A percentile compares a stretch with the other conserved stretches of the same genome.
Conservation (phyloP, 495 filamentous ascomycete genomes). For the Penicillium canescens region DNA sequence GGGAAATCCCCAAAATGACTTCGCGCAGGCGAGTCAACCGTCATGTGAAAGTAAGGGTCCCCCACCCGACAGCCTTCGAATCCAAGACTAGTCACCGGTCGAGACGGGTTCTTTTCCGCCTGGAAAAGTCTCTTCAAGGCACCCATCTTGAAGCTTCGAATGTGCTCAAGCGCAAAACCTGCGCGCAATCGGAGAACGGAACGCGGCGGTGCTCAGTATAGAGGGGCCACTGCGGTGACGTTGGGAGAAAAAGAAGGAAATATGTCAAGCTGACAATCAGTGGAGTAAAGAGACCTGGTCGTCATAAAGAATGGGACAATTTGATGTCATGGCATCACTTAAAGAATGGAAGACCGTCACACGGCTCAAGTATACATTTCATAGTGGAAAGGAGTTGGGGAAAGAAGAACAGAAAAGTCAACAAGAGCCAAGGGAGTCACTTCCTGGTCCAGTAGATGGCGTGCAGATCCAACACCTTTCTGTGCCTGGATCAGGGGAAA, state of each 20-base stretch:
- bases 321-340: slow-evolving; percentile 21
- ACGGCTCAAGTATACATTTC: slow-evolving; percentile 11
- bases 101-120: slow-evolving; percentile 24
- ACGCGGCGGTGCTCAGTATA: background rate
- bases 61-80: slow-evolving; percentile 2
- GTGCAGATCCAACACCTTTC: slow-evolving; percentile 25
- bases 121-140: slow-evolving; percentile 39
- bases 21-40: slow-evolving; percentile 10
- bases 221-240: background rate
- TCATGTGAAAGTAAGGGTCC: slow-evolving; percentile 7
- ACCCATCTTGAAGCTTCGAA: slow-evolving; percentile 30
- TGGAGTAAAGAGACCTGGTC: slow-evolving; percentile 19
- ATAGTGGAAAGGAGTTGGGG: slow-evolving; percentile 5
- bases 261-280: slow-evolving; percentile 12
- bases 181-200: slow-evolving; percentile 1
- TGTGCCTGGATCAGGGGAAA: slow-evolving; percentile 30
- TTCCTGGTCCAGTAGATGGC: slow-evolving; percentile 12
- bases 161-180: slow-evolving; percentile 4
- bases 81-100: slow-evolving; percentile 12
- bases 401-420: slow-evolving; percentile 9
- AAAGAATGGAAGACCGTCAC: slow-evolving; percentile 12
- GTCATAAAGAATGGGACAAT: slow-evolving; percentile 14
- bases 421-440: slow-evolving; percentile 6
- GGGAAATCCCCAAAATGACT: slow-evolving; percentile 9
- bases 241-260: slow-evolving; percentile 2